Base-by-base conservation (phyloP, 192 early-diverging fungal genomes). In the Dissophora globulifera region DNA sequence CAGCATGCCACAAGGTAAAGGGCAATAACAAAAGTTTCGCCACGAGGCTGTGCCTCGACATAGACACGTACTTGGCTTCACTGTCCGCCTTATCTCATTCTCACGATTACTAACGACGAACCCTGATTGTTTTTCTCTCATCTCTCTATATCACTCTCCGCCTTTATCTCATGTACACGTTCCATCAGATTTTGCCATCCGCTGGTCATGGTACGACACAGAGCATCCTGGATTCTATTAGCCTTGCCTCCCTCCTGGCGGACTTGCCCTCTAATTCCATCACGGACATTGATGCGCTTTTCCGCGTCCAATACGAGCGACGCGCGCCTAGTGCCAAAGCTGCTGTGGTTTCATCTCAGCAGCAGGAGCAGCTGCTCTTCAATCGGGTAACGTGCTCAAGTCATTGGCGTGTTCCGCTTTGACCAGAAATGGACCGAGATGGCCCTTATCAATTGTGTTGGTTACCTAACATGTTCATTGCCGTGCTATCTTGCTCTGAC, bases 191-290 rank as follows among this genome's bases (percentile, higher is more conserved):
- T 20, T 20, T 76, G 4, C 62, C 63, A 47, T 76, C 72, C 2
- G 66, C 72, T 29, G 72, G 72, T 0, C 72, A 67, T 43, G 63
- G 51, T 9, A 43, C 72, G 2, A 76, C 72, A 17, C 72, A 76
- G n/a, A 51, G 50, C 4, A 49, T 76, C 9, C 32, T 76, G 38
- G 72, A 76, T 19, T 50, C 63, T 0, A 76, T 76, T 46, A 62
- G 62, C 38, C 52, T 76, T 1, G 62, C 57, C 10, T 76, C 72
- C 17, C 58, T 76, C 20, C 32, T 76, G n/a, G 33, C 52, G 23
- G 72, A 76, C 17, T 47, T 76, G 13, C 72, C 72, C 23, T 58
- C 57, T n/a, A 76, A 76, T 33, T 56, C 57, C 16, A 10, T 30
- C 1, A 67, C 57, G 6, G 72, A 67, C 19, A 59, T 76, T 52